Evolutionary conservation across 2,329 filamentous ascomycete species (phyloP).

Genomic region (Periconia sp.): DNA sequence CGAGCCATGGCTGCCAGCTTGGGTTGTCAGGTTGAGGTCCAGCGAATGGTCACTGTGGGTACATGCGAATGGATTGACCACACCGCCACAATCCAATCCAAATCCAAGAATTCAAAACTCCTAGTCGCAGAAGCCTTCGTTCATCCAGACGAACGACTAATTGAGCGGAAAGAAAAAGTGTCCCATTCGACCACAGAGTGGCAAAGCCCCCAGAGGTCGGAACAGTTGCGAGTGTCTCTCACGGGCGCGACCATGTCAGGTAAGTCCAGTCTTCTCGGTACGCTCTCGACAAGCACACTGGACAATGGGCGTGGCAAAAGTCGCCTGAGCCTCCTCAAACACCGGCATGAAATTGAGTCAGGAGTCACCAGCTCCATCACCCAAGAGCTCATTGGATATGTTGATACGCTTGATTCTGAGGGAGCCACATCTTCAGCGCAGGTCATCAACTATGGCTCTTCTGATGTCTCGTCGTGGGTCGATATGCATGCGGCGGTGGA

Average conservation of each 20-base stretch:
- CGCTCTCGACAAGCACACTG: slow-evolving; percentile 81
- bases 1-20: slow-evolving; percentile 91
- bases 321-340: slow-evolving; percentile 84
- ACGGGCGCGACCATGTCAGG: slow-evolving; percentile 89
- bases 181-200: not conserved
- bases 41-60: slow-evolving; percentile 83
- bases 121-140: slow-evolving; percentile 92
- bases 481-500: slow-evolving; percentile 86
- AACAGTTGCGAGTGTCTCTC: slow-evolving; percentile 82
- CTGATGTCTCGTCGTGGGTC: slow-evolving; percentile 89
- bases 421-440: slow-evolving; percentile 30
- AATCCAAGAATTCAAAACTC: slow-evolving; percentile 57
- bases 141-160: slow-evolving; percentile 61
- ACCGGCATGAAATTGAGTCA: slow-evolving; percentile 89
- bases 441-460: slow-evolving; percentile 83
- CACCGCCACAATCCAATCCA: slow-evolving; percentile 34
- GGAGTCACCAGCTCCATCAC: slow-evolving; percentile 94
- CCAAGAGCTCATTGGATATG: slow-evolving; percentile 90
- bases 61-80: slow-evolving; percentile 76
- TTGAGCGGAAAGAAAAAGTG: slow-evolving; percentile 15
- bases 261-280: slow-evolving; percentile 90
- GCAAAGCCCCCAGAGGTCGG: not conserved
- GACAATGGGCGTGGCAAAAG: slow-evolving; percentile 94
- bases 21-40: slow-evolving; percentile 82
- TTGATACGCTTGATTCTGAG: slow-evolving; percentile 30